Conservation (phyloP, 768 basidiomycete species). For the Tylopilus intermedius region DNA sequence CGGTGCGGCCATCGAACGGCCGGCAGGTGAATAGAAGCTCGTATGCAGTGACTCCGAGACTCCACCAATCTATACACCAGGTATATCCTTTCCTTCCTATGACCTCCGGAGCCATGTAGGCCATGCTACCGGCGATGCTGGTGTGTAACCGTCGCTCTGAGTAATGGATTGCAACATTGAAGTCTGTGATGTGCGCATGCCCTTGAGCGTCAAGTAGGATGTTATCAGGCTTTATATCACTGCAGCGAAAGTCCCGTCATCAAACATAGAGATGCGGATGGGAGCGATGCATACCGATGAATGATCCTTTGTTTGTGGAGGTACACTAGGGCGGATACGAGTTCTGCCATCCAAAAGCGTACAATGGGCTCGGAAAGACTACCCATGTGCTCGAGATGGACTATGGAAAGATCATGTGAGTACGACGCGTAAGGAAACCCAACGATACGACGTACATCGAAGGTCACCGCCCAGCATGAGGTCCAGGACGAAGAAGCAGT, state of each 20-base stretch:
- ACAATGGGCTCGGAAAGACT: conserved; percentile 68
- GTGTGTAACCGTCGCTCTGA: conserved; percentile 85
- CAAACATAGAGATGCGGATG: conserved; percentile 1
- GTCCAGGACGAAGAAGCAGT: conserved; percentile 97
- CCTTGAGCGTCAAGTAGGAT: conserved; percentile 90
- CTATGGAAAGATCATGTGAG: conserved; percentile 35
- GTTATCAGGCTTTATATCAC: conserved; percentile 97
- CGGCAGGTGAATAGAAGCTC: conserved; percentile 81
- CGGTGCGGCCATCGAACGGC: conserved; percentile 87
- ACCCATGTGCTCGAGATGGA: conserved; percentile 74
- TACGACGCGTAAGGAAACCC: background rate
- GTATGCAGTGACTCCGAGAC: conserved; percentile 83
- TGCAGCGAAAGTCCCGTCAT: conserved; percentile 29
- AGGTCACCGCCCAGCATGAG: conserved; percentile 95
- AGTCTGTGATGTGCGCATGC: conserved; percentile 96
- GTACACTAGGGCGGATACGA: conserved; percentile 79
- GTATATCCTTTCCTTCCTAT: conserved; percentile 87
- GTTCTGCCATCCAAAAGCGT: conserved; percentile 85
- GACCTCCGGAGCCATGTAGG: conserved; percentile 99
- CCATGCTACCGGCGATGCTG: conserved; percentile 96
- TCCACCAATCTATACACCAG: conserved; percentile 95
- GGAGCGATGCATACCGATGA: conserved; percentile 63
- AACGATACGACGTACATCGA: conserved; percentile 56
- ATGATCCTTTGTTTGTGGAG: conserved; percentile 90
- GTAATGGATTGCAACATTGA: conserved; percentile 98